Conservation (phyloP, 2,329 filamentous ascomycete genomes). For the Neonectria ditissima region DNA sequence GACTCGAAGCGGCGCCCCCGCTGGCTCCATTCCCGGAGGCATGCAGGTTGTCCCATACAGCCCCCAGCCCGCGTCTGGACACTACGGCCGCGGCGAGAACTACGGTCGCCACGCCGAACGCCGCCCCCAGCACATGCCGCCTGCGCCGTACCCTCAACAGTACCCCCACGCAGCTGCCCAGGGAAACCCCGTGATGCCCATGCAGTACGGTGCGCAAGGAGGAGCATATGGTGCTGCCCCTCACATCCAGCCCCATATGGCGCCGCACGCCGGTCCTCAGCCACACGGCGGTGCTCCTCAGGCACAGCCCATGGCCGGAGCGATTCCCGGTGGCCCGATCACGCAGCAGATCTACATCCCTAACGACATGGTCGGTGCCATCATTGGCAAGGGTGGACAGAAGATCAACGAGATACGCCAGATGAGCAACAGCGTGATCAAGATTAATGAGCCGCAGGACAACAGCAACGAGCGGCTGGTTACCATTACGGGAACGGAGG, state of each 20-base stretch:
- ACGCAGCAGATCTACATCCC: slow-evolving; percentile 99
- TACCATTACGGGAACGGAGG: slow-evolving; percentile 96
- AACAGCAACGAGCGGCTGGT: slow-evolving; percentile 98
- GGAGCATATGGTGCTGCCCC: slow-evolving; percentile 84
- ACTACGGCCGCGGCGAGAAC: slow-evolving; percentile 91
- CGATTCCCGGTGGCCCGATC: slow-evolving; percentile 71
- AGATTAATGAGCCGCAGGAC: slow-evolving; percentile 99
- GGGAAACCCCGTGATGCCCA: slow-evolving; percentile 71
- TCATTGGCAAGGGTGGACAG: slow-evolving; percentile 97
- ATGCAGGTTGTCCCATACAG: slow-evolving; percentile 99
- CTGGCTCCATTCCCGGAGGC: slow-evolving; percentile 92
- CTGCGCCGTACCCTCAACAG: slow-evolving; percentile 77
- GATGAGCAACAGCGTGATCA: slow-evolving; percentile 97
- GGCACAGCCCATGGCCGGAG: slow-evolving; percentile 79
- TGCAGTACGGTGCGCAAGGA: slow-evolving; percentile 84
- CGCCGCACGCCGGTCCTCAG: slow-evolving; percentile 68
- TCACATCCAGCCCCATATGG: slow-evolving; percentile 77
- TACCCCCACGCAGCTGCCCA: slow-evolving; percentile 75
- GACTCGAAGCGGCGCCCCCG: slow-evolving; percentile 91
- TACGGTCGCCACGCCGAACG: slow-evolving; percentile 80
- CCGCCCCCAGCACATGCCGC: slow-evolving; percentile 79
- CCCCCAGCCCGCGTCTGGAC: slow-evolving; percentile 90
- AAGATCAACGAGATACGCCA: slow-evolving; percentile 99
- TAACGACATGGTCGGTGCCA: slow-evolving; percentile 99
- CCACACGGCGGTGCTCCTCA: slow-evolving; percentile 75